A percentile compares a stretch with the other conserved stretches of the same genome.
These are phyloP conservation scores for Rhodotorula sphaerocarpa DNA, from an alignment of 768 basidiomycete species.

Conservation along the genomic window DNA sequence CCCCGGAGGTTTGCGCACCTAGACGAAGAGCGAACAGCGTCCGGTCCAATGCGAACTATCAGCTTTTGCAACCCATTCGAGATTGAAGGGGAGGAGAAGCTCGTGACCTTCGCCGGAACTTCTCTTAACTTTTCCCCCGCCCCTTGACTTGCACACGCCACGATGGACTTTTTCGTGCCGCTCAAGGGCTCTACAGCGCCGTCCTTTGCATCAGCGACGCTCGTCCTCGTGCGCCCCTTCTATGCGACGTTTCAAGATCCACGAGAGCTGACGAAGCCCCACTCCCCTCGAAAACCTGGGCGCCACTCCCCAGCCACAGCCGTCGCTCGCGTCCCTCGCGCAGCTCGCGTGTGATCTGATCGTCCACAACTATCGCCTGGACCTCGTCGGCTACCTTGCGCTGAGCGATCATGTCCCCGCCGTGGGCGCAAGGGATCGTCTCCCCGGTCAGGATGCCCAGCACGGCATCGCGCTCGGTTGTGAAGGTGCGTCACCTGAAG, in stretches of 20 bases:
- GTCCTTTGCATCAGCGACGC: background rate
- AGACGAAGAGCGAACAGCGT: too few species aligned
- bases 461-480: slow-evolving; percentile 19
- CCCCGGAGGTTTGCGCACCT: too few species aligned
- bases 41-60: too few species aligned
- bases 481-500: slow-evolving; percentile 19
- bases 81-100: too few species aligned
- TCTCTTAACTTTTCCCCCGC: background rate
- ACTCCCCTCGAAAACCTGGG: background rate
- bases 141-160: background rate
- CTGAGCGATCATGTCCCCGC: slow-evolving; percentile 23
- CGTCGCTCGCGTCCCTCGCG: slow-evolving; percentile 24
- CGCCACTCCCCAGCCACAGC: slow-evolving; percentile 20
- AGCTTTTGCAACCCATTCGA: too few species aligned
- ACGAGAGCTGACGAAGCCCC: background rate
- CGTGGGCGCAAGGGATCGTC: slow-evolving; percentile 8
- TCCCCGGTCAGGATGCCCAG: background rate
- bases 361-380: slow-evolving; percentile 4
- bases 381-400: slow-evolving; percentile 24
- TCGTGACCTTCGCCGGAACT: too few species aligned
- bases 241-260: background rate
- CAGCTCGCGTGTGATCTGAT: slow-evolving; percentile 28
- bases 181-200: background rate
- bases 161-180: slow-evolving; percentile 21
- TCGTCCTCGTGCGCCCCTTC: slow-evolving; percentile 16